Percentiles rank a stretch among this genome's conserved stretches.
Conservation (phyloP, 2,329 filamentous ascomycete genomes). For the Dactylellina leptospora region DNA sequence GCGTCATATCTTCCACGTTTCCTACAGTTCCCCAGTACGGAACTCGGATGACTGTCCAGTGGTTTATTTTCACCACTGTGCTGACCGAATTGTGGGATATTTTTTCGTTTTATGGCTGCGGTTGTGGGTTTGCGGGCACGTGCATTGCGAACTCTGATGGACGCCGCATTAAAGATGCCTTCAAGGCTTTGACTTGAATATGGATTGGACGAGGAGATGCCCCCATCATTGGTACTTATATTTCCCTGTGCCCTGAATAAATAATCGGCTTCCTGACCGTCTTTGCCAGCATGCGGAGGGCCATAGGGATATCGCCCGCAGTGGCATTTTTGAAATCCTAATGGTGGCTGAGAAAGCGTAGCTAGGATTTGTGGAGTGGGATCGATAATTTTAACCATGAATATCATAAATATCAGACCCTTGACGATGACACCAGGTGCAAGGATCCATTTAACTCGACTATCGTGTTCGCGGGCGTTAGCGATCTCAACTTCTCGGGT, state of each 20-base stretch:
- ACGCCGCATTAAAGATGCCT: too few species aligned
- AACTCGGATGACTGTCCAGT: neutral
- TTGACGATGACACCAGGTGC: neutral
- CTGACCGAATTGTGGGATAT: too few species aligned
- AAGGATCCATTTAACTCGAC: neutral
- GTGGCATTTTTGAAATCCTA: neutral
- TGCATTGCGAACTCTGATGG: too few species aligned
- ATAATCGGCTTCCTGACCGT: too few species aligned
- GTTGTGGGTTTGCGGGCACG: too few species aligned
- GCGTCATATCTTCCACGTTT: neutral
- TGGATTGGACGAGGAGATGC: too few species aligned
- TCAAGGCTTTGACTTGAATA: too few species aligned
- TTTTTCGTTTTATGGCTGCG: too few species aligned
- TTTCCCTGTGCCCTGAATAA: too few species aligned
- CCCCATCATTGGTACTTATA: too few species aligned
- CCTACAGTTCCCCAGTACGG: neutral
- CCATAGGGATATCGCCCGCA: neutral
- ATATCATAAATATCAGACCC: slow-evolving; percentile 1
- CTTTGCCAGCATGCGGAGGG: too few species aligned
- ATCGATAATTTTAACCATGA: slow-evolving; percentile 14
- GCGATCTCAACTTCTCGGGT: neutral
- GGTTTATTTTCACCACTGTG: neutral
- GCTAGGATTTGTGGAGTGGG: neutral
- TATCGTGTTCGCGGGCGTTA: slow-evolving; percentile 1
- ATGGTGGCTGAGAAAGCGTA: neutral